These are phyloP conservation scores for Cryptosporidium bovis DNA, from an alignment of 169 alveolate species.

Conservation along the genomic window DNA sequence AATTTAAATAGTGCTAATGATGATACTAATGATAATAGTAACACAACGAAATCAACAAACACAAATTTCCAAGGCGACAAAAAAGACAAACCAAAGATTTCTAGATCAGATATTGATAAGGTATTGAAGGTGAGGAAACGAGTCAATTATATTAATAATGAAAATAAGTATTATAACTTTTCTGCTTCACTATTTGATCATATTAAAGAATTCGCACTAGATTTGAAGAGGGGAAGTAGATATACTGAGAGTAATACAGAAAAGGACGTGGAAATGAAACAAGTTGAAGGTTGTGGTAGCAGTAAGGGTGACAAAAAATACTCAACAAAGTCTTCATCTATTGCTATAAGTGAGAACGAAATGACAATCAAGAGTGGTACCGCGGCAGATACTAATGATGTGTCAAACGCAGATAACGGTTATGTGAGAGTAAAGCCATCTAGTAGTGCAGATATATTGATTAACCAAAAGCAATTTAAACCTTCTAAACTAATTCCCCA, in stretches of 20 bases:
- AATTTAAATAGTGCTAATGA: not conserved
- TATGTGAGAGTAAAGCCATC: no score
- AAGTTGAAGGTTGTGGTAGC: not conserved
- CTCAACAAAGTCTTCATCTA: not conserved
- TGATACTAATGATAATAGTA: no score
- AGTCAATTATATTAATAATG: not conserved
- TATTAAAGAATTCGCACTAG: constrained; percentile 23
- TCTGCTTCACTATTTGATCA: not conserved
- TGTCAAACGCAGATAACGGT: not conserved
- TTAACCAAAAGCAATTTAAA: not conserved
- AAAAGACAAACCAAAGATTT: not conserved
- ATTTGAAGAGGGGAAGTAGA: not conserved
- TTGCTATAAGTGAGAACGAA: not conserved
- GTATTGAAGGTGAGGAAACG: constrained; percentile 5
- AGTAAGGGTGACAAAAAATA: not conserved
- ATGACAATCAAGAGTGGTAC: not conserved
- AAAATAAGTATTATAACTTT: not conserved
- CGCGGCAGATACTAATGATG: not conserved
- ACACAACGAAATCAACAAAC: no score
- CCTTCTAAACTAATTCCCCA: constrained; percentile 1
- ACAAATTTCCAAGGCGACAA: not conserved
- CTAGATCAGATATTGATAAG: constrained; percentile 29
- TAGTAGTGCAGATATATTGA: no score
- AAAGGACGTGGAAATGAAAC: not conserved
- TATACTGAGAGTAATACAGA: not conserved